A percentile compares a stretch with the other conserved stretches of the same genome.
phyloP scores from a whole-genome alignment of 768 basidiomycete species.

The Tulasnella calospora region DNA sequence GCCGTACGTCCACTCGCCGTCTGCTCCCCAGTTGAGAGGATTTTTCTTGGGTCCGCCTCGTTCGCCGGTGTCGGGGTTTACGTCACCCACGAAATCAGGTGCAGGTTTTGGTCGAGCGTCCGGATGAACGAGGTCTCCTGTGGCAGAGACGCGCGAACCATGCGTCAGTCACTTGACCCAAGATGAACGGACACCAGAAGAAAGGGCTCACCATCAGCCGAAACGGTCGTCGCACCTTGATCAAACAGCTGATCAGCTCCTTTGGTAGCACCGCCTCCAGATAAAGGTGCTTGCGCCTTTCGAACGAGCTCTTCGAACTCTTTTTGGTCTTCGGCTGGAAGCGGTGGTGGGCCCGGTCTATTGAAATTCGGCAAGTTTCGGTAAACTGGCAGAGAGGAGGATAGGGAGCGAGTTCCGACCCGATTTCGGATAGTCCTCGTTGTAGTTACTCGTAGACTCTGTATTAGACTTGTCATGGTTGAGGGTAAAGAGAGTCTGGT shows the following conservation, averaged over 20 bases:
- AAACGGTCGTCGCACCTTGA: background rate
- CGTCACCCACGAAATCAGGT: constrained; percentile 69
- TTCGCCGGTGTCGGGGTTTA: constrained; percentile 80
- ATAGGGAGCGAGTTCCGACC: background rate
- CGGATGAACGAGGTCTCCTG: constrained; percentile 45
- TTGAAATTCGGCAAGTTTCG: constrained; percentile 22
- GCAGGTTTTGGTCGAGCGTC: constrained; percentile 60
- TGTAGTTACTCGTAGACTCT: background rate
- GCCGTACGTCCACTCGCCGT: constrained; percentile 87
- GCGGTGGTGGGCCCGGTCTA: constrained; percentile 63
- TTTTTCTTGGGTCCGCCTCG: constrained; percentile 82
- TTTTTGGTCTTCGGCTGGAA: constrained; percentile 69
- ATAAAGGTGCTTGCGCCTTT: constrained; percentile 38
- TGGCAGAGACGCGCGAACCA: background rate
- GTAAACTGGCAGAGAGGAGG: background rate
- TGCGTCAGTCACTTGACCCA: background rate
- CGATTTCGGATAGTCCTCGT: background rate
- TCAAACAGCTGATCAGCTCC: constrained; percentile 39
- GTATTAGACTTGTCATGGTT: background rate
- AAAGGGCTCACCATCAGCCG: constrained; percentile 9
- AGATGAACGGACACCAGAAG: background rate
- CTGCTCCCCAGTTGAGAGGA: constrained; percentile 59
- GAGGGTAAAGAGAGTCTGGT: background rate
- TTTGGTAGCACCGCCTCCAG: constrained; percentile 38
- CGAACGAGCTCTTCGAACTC: constrained; percentile 83